A percentile compares a stretch with the other conserved stretches of the same genome.
Conservation (phyloP, 495 filamentous ascomycete species). For the Penicillium lagena region DNA sequence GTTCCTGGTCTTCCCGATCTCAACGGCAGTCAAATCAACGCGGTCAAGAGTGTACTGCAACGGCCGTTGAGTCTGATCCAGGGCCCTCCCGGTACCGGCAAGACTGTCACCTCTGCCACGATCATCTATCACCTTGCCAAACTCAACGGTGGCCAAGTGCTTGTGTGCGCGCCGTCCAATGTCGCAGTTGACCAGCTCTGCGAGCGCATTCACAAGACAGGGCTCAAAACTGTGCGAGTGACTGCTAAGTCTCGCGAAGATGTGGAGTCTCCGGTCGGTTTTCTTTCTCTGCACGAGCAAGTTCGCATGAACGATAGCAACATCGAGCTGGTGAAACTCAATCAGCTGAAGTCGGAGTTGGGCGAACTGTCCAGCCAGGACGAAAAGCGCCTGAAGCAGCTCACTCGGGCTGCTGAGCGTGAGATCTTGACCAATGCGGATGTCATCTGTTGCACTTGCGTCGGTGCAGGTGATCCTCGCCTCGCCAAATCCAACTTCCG, state of each 20-base stretch:
- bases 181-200: slow-evolving; percentile 98
- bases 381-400: slow-evolving; percentile 95
- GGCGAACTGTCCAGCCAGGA: slow-evolving; percentile 94
- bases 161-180: slow-evolving; percentile 97
- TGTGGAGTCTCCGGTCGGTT: slow-evolving; percentile 93
- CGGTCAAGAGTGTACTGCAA: slow-evolving; percentile 91
- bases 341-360: slow-evolving; percentile 83
- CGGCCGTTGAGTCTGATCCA: slow-evolving; percentile 94
- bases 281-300: slow-evolving; percentile 92
- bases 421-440: slow-evolving; percentile 95
- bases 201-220: slow-evolving; percentile 92
- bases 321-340: slow-evolving; percentile 83
- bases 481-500: slow-evolving; percentile 96
- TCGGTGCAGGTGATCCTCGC: slow-evolving; percentile 93
- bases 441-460: slow-evolving; percentile 98
- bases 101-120: slow-evolving; percentile 98
- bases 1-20: slow-evolving; percentile 93
- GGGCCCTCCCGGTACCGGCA: slow-evolving; percentile 93
- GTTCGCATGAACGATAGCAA: slow-evolving; percentile 97
- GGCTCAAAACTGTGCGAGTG: slow-evolving; percentile 93
- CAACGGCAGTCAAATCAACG: slow-evolving; percentile 92
- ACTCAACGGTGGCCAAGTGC: slow-evolving; percentile 87
- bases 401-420: slow-evolving; percentile 88
- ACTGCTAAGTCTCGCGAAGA: slow-evolving; percentile 98
- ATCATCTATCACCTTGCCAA: slow-evolving; percentile 98